Conservation (phyloP, 352 stramenopile species). For the Phytophthora rubi region DNA sequence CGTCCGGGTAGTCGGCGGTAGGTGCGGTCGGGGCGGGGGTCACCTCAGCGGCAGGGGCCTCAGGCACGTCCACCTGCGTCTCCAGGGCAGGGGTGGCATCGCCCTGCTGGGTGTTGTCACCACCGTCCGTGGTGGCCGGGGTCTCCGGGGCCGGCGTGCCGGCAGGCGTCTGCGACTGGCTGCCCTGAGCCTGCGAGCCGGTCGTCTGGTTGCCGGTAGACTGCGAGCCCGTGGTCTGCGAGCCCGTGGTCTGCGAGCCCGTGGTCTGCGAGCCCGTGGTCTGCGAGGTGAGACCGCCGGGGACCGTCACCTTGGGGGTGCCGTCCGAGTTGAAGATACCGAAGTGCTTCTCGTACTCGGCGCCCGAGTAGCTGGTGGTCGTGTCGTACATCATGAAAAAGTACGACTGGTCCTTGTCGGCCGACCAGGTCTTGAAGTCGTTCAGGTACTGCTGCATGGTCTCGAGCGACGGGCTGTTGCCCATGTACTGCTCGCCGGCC, state of each 20-base stretch:
- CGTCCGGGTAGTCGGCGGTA: conserved; percentile 3
- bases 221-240: background rate
- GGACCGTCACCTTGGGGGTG: conserved; percentile 48
- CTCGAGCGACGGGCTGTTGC: conserved; percentile 52
- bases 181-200: background rate
- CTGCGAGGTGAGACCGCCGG: conserved; percentile 7
- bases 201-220: background rate
- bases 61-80: background rate
- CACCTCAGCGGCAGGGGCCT: background rate
- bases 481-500: conserved; percentile 26
- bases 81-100: conserved; percentile 2
- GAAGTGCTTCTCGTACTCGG: conserved; percentile 69
- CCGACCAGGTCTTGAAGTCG: conserved; percentile 52
- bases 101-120: conserved; percentile 20
- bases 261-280: background rate
- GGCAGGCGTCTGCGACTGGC: conserved; percentile 1
- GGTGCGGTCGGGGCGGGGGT: conserved; percentile 10
- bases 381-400: conserved; percentile 78
- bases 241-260: background rate
- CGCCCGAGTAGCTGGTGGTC: conserved; percentile 47
- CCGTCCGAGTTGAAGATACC: conserved; percentile 47
- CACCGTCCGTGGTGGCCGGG: conserved; percentile 3
- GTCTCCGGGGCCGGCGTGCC: background rate
- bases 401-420: conserved; percentile 38
- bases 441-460: conserved; percentile 52